Conservation (phyloP, 495 filamentous ascomycete genomes). For the Paragyromitra xinjiangensis region DNA sequence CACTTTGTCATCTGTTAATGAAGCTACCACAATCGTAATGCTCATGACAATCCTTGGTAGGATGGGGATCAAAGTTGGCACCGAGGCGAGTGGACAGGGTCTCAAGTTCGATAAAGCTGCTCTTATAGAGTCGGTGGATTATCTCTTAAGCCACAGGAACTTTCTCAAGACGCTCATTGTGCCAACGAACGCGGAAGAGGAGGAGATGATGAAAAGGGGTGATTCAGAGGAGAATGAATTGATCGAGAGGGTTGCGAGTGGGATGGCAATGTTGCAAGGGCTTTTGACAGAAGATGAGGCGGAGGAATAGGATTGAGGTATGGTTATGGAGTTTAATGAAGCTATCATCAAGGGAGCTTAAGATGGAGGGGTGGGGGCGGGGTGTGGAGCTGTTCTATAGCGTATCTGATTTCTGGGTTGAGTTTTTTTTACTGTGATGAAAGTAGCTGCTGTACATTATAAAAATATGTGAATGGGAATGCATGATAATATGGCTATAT, state of each 20-base stretch:
- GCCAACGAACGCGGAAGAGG: conserved; percentile 57
- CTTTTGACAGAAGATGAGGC: conserved; percentile 54
- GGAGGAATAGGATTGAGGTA: conserved; percentile 50
- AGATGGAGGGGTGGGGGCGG: not conserved
- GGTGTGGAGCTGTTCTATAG: conserved; percentile 6
- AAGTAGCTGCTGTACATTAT: conserved; percentile 35
- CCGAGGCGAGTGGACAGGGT: conserved; percentile 39
- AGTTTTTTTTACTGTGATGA: conserved; percentile 7
- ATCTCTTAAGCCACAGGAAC: conserved; percentile 55
- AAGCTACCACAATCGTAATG: conserved; percentile 53
- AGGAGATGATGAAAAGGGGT: conserved; percentile 51
- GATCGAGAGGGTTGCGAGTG: conserved; percentile 50
- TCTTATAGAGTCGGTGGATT: conserved; percentile 51
- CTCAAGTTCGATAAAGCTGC: conserved; percentile 52
- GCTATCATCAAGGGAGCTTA: conserved; percentile 14
- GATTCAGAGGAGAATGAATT: conserved; percentile 48
- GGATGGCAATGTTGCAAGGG: conserved; percentile 49
- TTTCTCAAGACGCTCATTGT: conserved; percentile 57
- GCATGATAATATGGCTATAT: conserved; percentile 14
- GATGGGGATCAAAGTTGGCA: conserved; percentile 49
- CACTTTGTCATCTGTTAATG: conserved; percentile 52
- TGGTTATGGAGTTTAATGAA: conserved; percentile 19
- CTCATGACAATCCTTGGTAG: conserved; percentile 52
- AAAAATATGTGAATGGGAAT: conserved; percentile 23
- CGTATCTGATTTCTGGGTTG: conserved; percentile 24